phyloP scores from a whole-genome alignment of 306 rosid genomes.

The Cicer arietinum region DNA sequence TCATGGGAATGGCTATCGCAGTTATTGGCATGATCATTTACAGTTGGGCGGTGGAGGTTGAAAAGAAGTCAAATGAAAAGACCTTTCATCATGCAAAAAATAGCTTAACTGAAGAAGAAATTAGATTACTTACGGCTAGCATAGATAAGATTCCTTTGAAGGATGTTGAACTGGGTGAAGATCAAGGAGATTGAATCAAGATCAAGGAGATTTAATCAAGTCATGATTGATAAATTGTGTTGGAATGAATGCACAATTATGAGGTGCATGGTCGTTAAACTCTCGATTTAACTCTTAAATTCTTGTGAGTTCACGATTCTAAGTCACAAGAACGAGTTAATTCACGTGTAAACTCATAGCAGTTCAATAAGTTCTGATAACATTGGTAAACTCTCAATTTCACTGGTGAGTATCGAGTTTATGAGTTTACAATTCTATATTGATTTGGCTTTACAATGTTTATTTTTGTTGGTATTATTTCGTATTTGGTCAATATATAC shows the following conservation, averaged over 20 bases:
- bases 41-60: slow-evolving; percentile 93
- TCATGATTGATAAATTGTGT: not conserved
- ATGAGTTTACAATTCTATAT: too few species aligned
- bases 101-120: slow-evolving; percentile 91
- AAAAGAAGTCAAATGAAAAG: slow-evolving; percentile 61
- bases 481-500: too few species aligned
- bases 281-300: too few species aligned
- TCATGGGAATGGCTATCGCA: slow-evolving; percentile 88
- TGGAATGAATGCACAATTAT: not conserved
- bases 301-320: too few species aligned
- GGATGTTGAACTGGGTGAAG: slow-evolving; percentile 1
- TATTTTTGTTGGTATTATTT: too few species aligned
- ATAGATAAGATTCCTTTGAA: slow-evolving; percentile 8
- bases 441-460: too few species aligned
- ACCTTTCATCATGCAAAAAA: slow-evolving; percentile 55
- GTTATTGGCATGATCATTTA: slow-evolving; percentile 86
- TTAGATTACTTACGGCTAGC: slow-evolving; percentile 50
- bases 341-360: too few species aligned
- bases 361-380: too few species aligned
- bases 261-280: not conserved
- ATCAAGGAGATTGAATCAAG: not conserved
- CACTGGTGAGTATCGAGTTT: too few species aligned
- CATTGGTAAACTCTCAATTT: too few species aligned
- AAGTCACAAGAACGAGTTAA: too few species aligned
- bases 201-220: not conserved